Percentiles rank a stretch among this genome's conserved stretches.
Evolutionary conservation across 768 basidiomycete genomes (phyloP).

Genomic region (Mycena pura): DNA sequence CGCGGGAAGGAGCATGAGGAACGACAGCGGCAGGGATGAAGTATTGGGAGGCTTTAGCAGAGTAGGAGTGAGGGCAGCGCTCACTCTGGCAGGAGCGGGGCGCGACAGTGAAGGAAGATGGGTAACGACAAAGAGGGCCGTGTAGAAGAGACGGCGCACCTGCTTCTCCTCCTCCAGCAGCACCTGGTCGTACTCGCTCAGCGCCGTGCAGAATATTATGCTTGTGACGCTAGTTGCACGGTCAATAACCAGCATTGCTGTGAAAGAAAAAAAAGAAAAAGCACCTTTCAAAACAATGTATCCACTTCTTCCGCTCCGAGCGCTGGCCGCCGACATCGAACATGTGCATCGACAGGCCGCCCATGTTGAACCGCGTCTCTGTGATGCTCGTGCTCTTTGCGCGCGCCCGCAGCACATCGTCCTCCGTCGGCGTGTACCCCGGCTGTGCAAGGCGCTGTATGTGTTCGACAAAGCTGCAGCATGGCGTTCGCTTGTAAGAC

Average conservation of each 20-base stretch:
- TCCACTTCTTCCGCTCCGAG: slow-evolving; percentile 33
- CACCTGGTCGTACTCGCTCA: slow-evolving; percentile 81
- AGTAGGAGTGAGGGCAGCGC: not conserved
- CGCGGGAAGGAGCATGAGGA: not conserved
- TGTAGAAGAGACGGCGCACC: slow-evolving; percentile 36
- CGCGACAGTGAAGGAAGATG: too few species aligned
- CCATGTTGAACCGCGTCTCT: slow-evolving; percentile 70
- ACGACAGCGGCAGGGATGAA: not conserved
- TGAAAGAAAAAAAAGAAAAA: not conserved
- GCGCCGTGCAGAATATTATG: slow-evolving; percentile 74
- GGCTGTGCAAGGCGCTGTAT: slow-evolving; percentile 66
- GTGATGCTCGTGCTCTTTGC: slow-evolving; percentile 80
- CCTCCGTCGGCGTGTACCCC: slow-evolving; percentile 71
- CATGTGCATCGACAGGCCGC: slow-evolving; percentile 54
- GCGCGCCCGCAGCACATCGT: slow-evolving; percentile 76
- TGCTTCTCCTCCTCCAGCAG: slow-evolving; percentile 71
- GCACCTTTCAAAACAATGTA: slow-evolving; percentile 54
- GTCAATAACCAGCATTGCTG: not conserved
- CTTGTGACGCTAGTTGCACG: slow-evolving; percentile 52
- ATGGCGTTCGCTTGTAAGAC: not conserved
- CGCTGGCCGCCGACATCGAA: slow-evolving; percentile 65
- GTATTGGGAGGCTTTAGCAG: not conserved
- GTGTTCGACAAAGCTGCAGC: slow-evolving; percentile 67
- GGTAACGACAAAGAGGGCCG: not conserved
- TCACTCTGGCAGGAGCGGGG: too few species aligned